These are phyloP conservation scores for Ulota crispa DNA, from an alignment of 225 moss, liverwort and hornwort genomes.

Conservation along the genomic window DNA sequence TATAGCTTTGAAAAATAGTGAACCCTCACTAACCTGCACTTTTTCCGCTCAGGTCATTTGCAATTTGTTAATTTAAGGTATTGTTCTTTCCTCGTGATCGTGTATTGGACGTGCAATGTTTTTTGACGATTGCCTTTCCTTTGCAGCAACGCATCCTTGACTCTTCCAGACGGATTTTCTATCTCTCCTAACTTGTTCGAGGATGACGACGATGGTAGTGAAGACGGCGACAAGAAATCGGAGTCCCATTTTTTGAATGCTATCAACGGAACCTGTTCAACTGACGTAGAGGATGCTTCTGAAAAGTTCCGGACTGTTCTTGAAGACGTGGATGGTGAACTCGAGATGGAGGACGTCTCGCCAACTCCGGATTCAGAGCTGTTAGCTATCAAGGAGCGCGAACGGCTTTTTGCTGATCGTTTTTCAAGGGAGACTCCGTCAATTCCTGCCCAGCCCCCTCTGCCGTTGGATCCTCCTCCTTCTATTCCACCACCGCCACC, in stretches of 20 bases:
- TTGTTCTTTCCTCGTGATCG: background rate
- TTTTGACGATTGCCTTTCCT: slow-evolving; percentile 15
- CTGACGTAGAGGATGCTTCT: slow-evolving; percentile 48
- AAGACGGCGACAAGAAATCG: slow-evolving; percentile 44
- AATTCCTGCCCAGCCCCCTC: slow-evolving; percentile 61
- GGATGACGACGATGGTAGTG: slow-evolving; percentile 84
- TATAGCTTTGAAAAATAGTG: background rate
- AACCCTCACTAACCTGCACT: background rate
- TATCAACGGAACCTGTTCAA: slow-evolving; percentile 26
- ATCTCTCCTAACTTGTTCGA: slow-evolving; percentile 85
- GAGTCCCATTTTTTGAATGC: slow-evolving; percentile 29
- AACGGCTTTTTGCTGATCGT: slow-evolving; percentile 42
- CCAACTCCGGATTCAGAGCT: slow-evolving; percentile 70
- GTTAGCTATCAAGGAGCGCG: slow-evolving; percentile 43
- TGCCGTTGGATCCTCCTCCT: slow-evolving; percentile 75
- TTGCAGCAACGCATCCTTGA: slow-evolving; percentile 97
- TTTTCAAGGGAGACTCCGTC: slow-evolving; percentile 42
- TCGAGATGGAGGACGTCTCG: slow-evolving; percentile 99
- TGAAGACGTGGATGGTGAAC: slow-evolving; percentile 95
- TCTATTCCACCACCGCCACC: slow-evolving; percentile 81
- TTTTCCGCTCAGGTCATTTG: background rate
- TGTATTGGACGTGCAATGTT: background rate
- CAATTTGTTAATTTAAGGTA: background rate
- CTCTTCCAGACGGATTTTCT: slow-evolving; percentile 75
- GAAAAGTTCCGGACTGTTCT: slow-evolving; percentile 87